These are phyloP conservation scores for Pseudogymnoascus sp. DNA, from an alignment of 2,329 filamentous ascomycete genomes.

Conservation along the genomic window DNA sequence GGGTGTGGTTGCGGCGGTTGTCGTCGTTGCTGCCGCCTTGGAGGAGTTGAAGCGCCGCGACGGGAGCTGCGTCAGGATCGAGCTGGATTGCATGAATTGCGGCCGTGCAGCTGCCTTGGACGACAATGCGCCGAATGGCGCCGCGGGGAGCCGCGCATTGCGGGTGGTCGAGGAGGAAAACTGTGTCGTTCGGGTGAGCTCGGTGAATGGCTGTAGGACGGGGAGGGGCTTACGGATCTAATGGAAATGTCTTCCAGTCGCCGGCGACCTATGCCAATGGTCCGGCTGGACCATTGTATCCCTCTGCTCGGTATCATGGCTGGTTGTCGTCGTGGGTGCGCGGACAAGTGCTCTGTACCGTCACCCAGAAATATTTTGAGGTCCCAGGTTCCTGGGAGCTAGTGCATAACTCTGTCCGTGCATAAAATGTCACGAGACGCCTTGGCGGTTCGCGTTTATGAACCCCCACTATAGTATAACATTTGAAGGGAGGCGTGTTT, in stretches of 20 bases:
- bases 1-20: conserved; percentile 12
- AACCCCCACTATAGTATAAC: background rate
- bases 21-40: conserved; percentile 10
- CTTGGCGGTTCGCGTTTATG: background rate
- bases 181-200: conserved; percentile 19
- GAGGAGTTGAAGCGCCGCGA: conserved; percentile 27
- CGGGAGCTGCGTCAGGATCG: conserved; percentile 20
- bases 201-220: conserved; percentile 2
- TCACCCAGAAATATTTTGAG: conserved; percentile 26
- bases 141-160: conserved; percentile 21
- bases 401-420: background rate
- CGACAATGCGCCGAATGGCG: conserved; percentile 19
- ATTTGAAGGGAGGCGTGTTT: background rate
- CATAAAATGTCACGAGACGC: background rate
- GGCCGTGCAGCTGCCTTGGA: conserved; percentile 12
- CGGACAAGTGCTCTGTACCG: conserved; percentile 9
- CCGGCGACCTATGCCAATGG: conserved; percentile 31
- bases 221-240: conserved; percentile 22
- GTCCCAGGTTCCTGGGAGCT: conserved; percentile 1
- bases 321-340: conserved; percentile 14
- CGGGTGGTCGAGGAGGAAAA: conserved; percentile 26
- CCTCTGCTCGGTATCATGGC: conserved; percentile 50
- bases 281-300: conserved; percentile 40
- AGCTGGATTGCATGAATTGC: conserved; percentile 15
- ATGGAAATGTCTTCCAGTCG: conserved; percentile 33